Evolutionary conservation across 2,329 filamentous ascomycete species (phyloP), one percentile per base, ranked within the genome.

Genomic region (Delphinella strobiligena): DNA sequence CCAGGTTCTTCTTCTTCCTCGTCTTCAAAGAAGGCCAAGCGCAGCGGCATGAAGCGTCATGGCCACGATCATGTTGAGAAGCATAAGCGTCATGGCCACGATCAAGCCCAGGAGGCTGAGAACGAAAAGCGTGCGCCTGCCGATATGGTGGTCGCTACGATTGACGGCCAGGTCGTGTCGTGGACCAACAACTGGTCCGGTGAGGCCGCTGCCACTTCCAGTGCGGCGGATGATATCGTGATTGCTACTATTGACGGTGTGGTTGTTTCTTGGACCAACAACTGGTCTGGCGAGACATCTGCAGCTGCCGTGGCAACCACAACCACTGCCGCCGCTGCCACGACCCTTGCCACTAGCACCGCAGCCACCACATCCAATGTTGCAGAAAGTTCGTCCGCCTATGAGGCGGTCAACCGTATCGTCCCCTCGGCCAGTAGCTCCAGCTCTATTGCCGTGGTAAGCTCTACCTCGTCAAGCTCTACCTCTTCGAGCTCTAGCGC

Each of bases 101-200:
- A 71, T 27, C 71, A 77, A 55, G 58, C 63, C 47, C 62, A 61
- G 41, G 49, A 61, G 38, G 54, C 54, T 36, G 54, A 64, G 44
- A 48, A 49, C 22, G 61, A 68, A 47, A 71, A 73, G 60, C 68
- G 70, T 19, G 64, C 55, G 4, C 50, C 66, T 11, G 64, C 63
- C 16, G 69, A 71, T 40, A 49, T 58, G 49, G 69, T 81, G 9
- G 68, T 62, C 4, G 76, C 73, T 9, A 72, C 67, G 18, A 78
- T 80, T 41, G 52, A 80, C 45, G 76, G 75, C 42, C 42, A 72
- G 34, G 61, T 68, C 4, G 67, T 71, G 18, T 69, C 71, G 7
- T 81, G 75, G 76, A 54, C 60, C 40, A 80, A 80, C 59, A 60
- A 67, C 46, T 78, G 64, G 39, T 61, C 59, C 43, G 71, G 67